Percentiles rank a stretch among this genome's conserved stretches.
Evolutionary conservation across 495 filamentous ascomycete genomes (phyloP).

Genomic region (Chaetomium fimeti): DNA sequence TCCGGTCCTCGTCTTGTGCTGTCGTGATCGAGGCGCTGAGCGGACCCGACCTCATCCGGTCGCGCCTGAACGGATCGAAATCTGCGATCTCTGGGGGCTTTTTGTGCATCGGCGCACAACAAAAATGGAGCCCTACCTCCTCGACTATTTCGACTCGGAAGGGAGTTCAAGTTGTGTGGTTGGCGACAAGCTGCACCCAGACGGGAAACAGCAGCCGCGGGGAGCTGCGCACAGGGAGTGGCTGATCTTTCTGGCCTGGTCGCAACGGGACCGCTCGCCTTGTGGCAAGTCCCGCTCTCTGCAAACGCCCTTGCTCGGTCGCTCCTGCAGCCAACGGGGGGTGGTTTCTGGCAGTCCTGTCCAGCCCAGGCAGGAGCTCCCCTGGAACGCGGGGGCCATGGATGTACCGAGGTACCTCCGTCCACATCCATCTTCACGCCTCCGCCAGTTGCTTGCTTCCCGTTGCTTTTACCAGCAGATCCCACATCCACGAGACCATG

Average conservation of each 20-base stretch:
- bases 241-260: conserved; percentile 7
- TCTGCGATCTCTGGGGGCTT: conserved; percentile 10
- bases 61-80: conserved; percentile 1
- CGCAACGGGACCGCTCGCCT: conserved; percentile 27
- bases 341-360: background rate
- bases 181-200: conserved; percentile 11
- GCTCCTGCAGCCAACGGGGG: conserved; percentile 14
- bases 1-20: conserved; percentile 5
- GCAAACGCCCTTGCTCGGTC: conserved; percentile 6
- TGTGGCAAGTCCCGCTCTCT: conserved; percentile 22
- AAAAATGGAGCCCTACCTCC: conserved; percentile 2
- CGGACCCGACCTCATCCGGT: background rate
- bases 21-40: background rate
- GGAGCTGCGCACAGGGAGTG: conserved; percentile 1
- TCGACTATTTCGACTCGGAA: background rate
- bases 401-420: conserved; percentile 2
- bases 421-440: background rate
- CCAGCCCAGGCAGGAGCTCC: conserved; percentile 1
- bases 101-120: conserved; percentile 13
- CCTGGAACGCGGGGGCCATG: conserved; percentile 6
- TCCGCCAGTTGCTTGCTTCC: background rate
- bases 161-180: conserved; percentile 1
- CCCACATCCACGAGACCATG: background rate
- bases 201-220: conserved; percentile 16
- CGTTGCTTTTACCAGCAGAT: conserved; percentile 11